A percentile compares a stretch with the other conserved stretches of the same genome.
These are phyloP conservation scores for Eimeria brunetti DNA, from an alignment of 169 alveolate genomes.

Conservation along the genomic window DNA sequence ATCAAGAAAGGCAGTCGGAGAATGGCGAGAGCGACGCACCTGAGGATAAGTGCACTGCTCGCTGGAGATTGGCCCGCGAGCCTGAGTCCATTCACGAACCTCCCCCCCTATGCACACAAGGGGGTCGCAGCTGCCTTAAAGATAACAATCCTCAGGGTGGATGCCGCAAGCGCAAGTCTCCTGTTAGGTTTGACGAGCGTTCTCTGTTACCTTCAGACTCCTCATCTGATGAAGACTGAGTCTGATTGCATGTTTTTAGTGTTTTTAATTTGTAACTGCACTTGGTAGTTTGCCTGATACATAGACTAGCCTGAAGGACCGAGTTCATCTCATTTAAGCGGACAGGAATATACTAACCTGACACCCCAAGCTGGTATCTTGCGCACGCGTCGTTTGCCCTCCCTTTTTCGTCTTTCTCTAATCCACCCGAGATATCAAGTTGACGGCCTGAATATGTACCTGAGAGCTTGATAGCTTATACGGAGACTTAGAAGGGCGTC, in stretches of 20 bases:
- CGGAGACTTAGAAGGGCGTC: no score
- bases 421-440: background rate
- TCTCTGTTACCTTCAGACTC: slow-evolving; percentile 77
- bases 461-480: background rate
- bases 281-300: background rate
- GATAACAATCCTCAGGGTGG: slow-evolving; percentile 1
- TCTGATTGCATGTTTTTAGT: background rate
- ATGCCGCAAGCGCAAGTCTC: slow-evolving; percentile 34
- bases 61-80: slow-evolving; percentile 77
- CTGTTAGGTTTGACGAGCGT: slow-evolving; percentile 77
- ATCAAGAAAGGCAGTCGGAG: slow-evolving; percentile 60
- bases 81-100: slow-evolving; percentile 74
- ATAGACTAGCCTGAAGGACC: background rate
- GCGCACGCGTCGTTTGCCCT: background rate
- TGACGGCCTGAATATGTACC: background rate
- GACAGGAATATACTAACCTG: background rate
- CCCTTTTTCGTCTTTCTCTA: background rate
- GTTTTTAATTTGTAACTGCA: background rate
- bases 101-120: slow-evolving; percentile 57
- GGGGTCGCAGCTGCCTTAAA: slow-evolving; percentile 46
- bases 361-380: background rate
- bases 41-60: slow-evolving; percentile 52
- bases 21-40: slow-evolving; percentile 49
- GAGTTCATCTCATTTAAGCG: background rate
- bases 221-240: slow-evolving; percentile 73